Base-by-base conservation (phyloP, 495 filamentous ascomycete species). In the Aspergillus wentii region DNA sequence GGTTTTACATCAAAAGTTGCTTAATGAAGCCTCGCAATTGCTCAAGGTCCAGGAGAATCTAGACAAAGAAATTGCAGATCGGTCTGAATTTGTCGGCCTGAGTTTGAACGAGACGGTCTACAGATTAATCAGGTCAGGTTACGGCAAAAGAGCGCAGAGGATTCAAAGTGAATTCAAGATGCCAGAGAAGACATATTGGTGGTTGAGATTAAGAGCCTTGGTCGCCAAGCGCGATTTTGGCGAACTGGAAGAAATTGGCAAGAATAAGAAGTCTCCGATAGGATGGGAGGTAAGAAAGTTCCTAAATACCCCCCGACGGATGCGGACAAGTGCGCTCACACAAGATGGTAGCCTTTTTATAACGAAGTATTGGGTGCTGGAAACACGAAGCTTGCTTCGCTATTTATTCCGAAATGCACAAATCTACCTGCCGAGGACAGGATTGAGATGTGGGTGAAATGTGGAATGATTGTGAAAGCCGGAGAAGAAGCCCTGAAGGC, bases 361-460 rank as follows among this genome's bases (percentile, higher is more conserved):
- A 92, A 90, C 59, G 86, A 90, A 50, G 76, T 85, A 32, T 62
- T 97, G 5, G 80, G 80, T 26, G 94, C 92, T 5, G 91, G 94
- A 34, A 97, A 98, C 56, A 82, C 86, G 16, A 85, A 88, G 38
- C 69, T 94, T 3, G 94, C 94, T 5, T 76, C 82, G 2, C 44
- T 74, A 4, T 98, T 95, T 56, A 78, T 97, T 32, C 83, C 88
- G 8, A 98, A 97, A 63, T 95, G 90, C 64, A 79, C 77, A 31
- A 63, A 63, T 27, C 47, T 82, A 28, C 67, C 73, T 15, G 66
- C 74, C 8, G 72, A 76, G 33, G 84, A 88, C 40, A 69, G 82
- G 21, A 79, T 95, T 35, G 81, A 86, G 52, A 95, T 96, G 92
- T 97, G 87, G 77, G 78, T 94, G 47, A 95, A 94, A 64, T 97